Conservation (phyloP, 805 yeast species). For the Isabelozyma gotoi region DNA sequence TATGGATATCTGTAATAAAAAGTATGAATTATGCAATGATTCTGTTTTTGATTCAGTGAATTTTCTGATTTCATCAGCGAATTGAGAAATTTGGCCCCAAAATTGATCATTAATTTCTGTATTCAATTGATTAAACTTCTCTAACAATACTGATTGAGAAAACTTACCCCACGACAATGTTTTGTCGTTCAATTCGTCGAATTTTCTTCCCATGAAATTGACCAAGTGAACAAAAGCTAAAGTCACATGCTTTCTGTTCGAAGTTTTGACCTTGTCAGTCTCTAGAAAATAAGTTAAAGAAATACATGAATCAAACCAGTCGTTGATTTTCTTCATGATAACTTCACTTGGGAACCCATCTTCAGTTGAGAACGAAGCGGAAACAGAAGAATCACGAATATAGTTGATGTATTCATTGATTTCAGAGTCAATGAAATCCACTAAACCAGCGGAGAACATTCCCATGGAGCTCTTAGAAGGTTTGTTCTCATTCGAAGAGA, state of each 20-base stretch:
- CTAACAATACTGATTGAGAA: slow-evolving; percentile 7
- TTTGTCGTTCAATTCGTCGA: background rate
- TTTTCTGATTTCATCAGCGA: slow-evolving; percentile 5
- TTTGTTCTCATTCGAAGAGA: background rate
- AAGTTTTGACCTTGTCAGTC: background rate
- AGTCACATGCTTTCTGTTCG: background rate
- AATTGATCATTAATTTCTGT: slow-evolving; percentile 6
- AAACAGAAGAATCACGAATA: slow-evolving; percentile 1
- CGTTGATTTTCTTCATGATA: slow-evolving; percentile 6
- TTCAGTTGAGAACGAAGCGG: background rate
- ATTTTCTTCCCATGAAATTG: background rate
- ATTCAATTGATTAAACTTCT: slow-evolving; percentile 12
- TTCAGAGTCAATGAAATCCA: slow-evolving; percentile 25
- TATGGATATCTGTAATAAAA: slow-evolving; percentile 5
- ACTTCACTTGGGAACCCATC: background rate
- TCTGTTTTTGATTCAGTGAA: background rate
- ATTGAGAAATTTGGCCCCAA: slow-evolving; percentile 9
- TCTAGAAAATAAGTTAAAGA: slow-evolving; percentile 3
- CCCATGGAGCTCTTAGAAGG: background rate
- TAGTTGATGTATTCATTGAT: slow-evolving; percentile 24
- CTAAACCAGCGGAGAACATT: slow-evolving; percentile 19
- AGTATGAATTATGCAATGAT: slow-evolving; percentile 10
- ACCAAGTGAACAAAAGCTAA: background rate
- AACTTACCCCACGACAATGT: slow-evolving; percentile 17
- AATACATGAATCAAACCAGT: slow-evolving; percentile 14